Evolutionary conservation across 306 rosid genomes (phyloP).

Genomic region (Glycine soja): DNA sequence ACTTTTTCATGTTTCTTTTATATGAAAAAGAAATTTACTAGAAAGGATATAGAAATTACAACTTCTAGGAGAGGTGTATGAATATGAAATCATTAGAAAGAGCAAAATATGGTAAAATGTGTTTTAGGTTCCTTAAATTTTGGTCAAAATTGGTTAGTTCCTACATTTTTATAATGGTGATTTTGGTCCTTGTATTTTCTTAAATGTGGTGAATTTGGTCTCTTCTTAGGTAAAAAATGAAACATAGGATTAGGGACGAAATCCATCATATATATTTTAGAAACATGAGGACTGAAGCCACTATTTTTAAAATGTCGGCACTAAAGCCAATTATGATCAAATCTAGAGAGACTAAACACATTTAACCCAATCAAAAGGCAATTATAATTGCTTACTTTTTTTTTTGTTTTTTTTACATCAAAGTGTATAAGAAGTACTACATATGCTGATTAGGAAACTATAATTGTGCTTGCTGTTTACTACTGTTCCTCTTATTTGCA

Average conservation of each 20-base stretch:
- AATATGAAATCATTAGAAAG: neutral
- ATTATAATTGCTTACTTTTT: no score
- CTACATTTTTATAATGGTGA: no score
- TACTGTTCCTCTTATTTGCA: slow-evolving; percentile 3
- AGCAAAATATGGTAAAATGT: neutral
- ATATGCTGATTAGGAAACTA: slow-evolving; percentile 1
- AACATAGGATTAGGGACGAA: neutral
- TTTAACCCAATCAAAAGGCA: no score
- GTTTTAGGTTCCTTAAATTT: no score
- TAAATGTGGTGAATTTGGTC: neutral
- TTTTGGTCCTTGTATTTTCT: no score
- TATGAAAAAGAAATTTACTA: neutral
- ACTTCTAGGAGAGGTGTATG: neutral
- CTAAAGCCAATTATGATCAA: neutral
- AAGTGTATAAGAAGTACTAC: no score
- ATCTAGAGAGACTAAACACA: neutral
- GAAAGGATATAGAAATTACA: slow-evolving; percentile 15
- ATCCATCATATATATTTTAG: neutral
- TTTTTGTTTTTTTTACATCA: neutral
- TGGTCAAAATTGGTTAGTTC: no score
- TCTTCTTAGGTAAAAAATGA: no score
- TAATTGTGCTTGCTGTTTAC: slow-evolving; percentile 12
- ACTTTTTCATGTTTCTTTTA: neutral
- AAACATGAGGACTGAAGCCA: neutral
- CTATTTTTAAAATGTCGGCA: neutral